Evolutionary conservation across 192 early-diverging fungal species (phyloP).

Genomic region (Podochytrium sp.): DNA sequence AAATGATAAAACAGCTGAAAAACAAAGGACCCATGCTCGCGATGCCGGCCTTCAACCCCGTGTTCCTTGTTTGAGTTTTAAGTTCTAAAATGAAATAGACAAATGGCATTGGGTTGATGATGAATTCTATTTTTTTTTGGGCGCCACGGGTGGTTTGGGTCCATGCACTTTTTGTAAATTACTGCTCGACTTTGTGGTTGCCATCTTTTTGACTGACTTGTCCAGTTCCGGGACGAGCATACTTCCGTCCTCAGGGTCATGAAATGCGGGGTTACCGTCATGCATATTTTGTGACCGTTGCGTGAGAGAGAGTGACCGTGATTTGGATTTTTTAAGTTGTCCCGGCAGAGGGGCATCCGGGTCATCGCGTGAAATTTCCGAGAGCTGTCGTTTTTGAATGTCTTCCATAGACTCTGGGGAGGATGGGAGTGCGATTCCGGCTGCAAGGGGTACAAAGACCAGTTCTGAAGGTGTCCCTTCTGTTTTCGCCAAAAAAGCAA

Average conservation of each 20-base stretch:
- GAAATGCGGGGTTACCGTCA: slow-evolving; percentile 53
- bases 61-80: background rate
- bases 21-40: slow-evolving; percentile 23
- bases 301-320: slow-evolving; percentile 38
- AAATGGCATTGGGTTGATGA: background rate
- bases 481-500: background rate
- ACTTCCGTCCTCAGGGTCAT: slow-evolving; percentile 36
- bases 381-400: background rate
- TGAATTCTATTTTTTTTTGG: background rate
- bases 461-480: slow-evolving; percentile 18
- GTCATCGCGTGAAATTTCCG: slow-evolving; percentile 13
- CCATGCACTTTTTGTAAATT: slow-evolving; percentile 11
- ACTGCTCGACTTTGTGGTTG: slow-evolving; percentile 4
- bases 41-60: slow-evolving; percentile 22
- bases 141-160: background rate
- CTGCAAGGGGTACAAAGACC: slow-evolving; percentile 39
- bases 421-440: slow-evolving; percentile 45
- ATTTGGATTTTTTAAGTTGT: slow-evolving; percentile 33
- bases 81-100: background rate
- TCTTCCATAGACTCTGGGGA: slow-evolving; percentile 28
- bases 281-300: slow-evolving; percentile 59
- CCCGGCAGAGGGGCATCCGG: slow-evolving; percentile 23
- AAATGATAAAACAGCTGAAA: background rate
- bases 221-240: background rate
- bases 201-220: slow-evolving; percentile 1